Evolutionary conservation across 192 early-diverging fungal species (phyloP), one percentile per base, ranked within the genome.

Genomic region (Rhizophagus clarus): DNA sequence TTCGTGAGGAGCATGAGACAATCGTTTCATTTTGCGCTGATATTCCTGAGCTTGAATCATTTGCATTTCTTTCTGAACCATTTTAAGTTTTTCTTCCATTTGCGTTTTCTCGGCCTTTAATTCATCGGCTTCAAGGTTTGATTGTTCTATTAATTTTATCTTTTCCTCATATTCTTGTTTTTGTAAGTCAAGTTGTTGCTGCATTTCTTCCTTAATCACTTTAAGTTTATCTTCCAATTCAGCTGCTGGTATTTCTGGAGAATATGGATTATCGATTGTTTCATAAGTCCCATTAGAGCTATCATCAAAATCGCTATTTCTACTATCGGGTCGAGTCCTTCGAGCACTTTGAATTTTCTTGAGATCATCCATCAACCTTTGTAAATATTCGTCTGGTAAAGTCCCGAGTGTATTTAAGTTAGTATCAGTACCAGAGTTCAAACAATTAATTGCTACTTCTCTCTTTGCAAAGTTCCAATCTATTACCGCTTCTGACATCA

Each of bases 391-490:
- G 51, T 89, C 87, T 49, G 90, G 88, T 26, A 91, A 76, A 26
- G 87, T 88, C 37, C 85, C 85, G 64, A 83, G 77, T 20, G 74
- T 81, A 40, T 40, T 40, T 40, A 40, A 40, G 37, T 40, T 40
- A 32, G 82, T 78, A n/a, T 83, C 81, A 24, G 81, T 20, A 10
- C 68, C 68, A 1, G 28, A 14, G 62, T 76, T 76, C 3, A 84
- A 72, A 74, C 88, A 87, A 62, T 89, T 86, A 17, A 90, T 84
- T 22, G 91, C 88, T 1, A 89, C 91, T 81, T 96, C 93, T 29
- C 87, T 86, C 81, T 89, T 90, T 2, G 94, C 94, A 83, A 88
- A 94, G 45, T 91, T 91, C 93, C 94, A 96, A 79, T 95, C 94
- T 51, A 79, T 70, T 9, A 90, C 89, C 26, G 87, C 78, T 72